Percentiles rank a stretch among this genome's conserved stretches.
Conservation (phyloP, 345 rosid species). For the Balakata baccata region DNA sequence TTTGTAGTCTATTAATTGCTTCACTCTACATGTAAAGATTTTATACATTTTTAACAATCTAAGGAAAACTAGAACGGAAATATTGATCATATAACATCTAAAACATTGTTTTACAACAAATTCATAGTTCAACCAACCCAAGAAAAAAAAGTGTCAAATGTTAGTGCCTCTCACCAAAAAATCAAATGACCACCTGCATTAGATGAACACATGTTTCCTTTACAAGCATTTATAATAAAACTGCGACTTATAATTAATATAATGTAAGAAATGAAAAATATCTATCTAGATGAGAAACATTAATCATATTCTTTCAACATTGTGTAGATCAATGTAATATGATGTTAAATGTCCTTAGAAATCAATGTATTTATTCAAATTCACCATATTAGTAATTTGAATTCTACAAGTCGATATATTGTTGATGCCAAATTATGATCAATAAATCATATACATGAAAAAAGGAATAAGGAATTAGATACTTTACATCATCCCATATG, state of each 20-base stretch:
- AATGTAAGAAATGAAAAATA: background rate
- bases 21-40: background rate
- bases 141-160: background rate
- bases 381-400: background rate
- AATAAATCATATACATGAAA: background rate
- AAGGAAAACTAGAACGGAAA: background rate
- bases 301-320: background rate
- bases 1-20: background rate
- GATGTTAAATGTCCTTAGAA: background rate
- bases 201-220: background rate
- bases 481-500: constrained; percentile 75
- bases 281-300: background rate
- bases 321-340: background rate
- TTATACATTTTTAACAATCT: background rate
- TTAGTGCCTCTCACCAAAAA: background rate
- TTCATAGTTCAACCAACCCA: background rate
- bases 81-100: background rate
- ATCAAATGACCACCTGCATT: background rate
- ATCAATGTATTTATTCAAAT: background rate
- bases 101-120: background rate
- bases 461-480: background rate
- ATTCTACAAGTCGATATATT: background rate
- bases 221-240: background rate
- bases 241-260: background rate
- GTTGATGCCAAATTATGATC: background rate